These are phyloP conservation scores for Nephromyces sp. DNA, from an alignment of 169 alveolate species.

Conservation along the genomic window DNA sequence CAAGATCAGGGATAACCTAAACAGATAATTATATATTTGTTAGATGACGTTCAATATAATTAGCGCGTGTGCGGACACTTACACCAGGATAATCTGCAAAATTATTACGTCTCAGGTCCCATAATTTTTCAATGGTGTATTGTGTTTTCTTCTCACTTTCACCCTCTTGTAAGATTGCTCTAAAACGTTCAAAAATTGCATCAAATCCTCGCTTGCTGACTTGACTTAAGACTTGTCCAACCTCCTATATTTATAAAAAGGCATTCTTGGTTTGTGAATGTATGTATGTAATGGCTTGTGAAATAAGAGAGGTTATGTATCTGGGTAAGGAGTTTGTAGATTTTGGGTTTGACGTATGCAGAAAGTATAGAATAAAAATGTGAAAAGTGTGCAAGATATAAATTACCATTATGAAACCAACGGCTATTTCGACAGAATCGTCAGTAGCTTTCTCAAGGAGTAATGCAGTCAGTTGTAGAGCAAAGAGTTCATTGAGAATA, in stretches of 20 bases:
- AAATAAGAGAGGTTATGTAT: constrained; percentile 26
- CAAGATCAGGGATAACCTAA: constrained; percentile 82
- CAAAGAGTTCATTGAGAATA: constrained; percentile 84
- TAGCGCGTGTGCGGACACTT: neutral
- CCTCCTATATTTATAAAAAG: constrained; percentile 41
- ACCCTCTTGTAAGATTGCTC: constrained; percentile 91
- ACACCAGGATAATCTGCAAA: constrained; percentile 66
- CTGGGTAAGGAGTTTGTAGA: constrained; percentile 18
- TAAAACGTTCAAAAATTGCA: constrained; percentile 86
- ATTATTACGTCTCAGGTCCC: constrained; percentile 79
- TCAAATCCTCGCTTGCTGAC: constrained; percentile 82
- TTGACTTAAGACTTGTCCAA: constrained; percentile 88
- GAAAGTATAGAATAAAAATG: too few relatives aligned
- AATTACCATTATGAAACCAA: constrained; percentile 35
- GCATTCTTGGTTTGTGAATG: too few relatives aligned
- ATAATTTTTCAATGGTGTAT: constrained; percentile 88
- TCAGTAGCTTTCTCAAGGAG: constrained; percentile 88
- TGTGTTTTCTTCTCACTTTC: constrained; percentile 85
- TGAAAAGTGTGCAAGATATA: too few relatives aligned
- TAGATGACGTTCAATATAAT: neutral
- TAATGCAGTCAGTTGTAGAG: constrained; percentile 82
- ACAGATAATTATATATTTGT: neutral
- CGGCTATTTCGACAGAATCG: constrained; percentile 92
- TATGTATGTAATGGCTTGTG: neutral
- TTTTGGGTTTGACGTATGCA: neutral